A percentile compares a stretch with the other conserved stretches of the same genome.
Conservation (phyloP, 1,139 yeast species). For the Candida smagusa region DNA sequence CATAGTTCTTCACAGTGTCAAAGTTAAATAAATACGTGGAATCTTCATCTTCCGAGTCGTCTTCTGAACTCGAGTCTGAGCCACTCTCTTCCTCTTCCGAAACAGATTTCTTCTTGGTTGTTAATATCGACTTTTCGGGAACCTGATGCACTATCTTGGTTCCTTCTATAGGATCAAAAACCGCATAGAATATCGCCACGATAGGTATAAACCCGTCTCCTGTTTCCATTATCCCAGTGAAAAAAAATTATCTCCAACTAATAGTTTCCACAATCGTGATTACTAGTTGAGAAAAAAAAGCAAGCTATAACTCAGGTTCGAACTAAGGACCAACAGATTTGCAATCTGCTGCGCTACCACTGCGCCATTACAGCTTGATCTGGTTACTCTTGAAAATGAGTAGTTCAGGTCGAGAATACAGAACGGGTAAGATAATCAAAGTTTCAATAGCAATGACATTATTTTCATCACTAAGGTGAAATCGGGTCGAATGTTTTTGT, state of each 20-base stretch:
- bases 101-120: slow-evolving; percentile 15
- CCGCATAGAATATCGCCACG: slow-evolving; percentile 81
- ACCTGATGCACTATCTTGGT: slow-evolving; percentile 92
- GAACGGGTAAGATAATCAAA: too few species aligned
- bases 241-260: background rate
- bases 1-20: slow-evolving; percentile 81
- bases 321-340: slow-evolving; percentile 55
- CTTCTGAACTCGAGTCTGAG: background rate
- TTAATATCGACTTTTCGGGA: slow-evolving; percentile 58
- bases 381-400: too few species aligned
- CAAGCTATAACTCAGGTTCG: slow-evolving; percentile 47
- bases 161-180: slow-evolving; percentile 94
- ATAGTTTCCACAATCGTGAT: background rate
- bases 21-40: slow-evolving; percentile 61
- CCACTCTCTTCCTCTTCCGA: slow-evolving; percentile 3
- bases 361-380: slow-evolving; percentile 46
- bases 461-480: too few species aligned
- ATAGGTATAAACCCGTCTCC: slow-evolving; percentile 77
- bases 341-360: slow-evolving; percentile 58
- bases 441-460: too few species aligned
- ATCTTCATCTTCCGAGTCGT: slow-evolving; percentile 5
- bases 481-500: too few species aligned
- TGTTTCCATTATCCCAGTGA: slow-evolving; percentile 25
- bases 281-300: slow-evolving; percentile 13
- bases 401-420: too few species aligned